Base-by-base conservation (phyloP, 495 filamentous ascomycete species). In the Tetracladium setigerum region DNA sequence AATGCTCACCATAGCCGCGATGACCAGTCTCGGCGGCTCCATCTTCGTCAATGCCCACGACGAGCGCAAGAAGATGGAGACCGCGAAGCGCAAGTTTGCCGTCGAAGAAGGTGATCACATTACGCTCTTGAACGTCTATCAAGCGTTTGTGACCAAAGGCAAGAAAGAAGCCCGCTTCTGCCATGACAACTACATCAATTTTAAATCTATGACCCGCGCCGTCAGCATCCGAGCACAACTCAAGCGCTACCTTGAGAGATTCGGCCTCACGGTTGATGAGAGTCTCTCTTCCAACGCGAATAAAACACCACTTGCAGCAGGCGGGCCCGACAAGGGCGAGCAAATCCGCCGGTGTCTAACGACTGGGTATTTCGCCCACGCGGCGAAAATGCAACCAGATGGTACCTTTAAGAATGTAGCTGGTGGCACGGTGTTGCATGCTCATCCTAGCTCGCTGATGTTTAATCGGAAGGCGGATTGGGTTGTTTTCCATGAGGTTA, bases 391-490 rank as follows among this genome's bases (percentile, higher is more conserved):
- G 91, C 87, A 95, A 63, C 76, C 89, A 0, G 92, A 98, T 71
- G 92, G 92, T 14, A 88, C 78, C 12, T 97, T 96, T 57, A 80
- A 76, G 55, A 89, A 86, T 19, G 79, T 94, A 37, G 82, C 78
- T 46, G 89, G 87, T 10, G 79, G 77, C 6, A 74, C 68, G 34
- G 77, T 78, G 36, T 68, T 98, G 31, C 79, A 95, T 69, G 88
- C 89, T 15, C 92, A 98, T 67, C 94, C 92, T 3, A 94, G 80
- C 57, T 92, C 86, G 14, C 65, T 98, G 57, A 89, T 98, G 83
- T 97, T 97, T 74, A 95, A 96, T 66, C 81, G 92, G 37, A 96
- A 95, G 70, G 89, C 87, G 14, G 91, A 97, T 54, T 98, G 92
- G 92, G 90, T 98, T 9, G 79, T 98, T 35, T 98, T 97, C 59